Base-by-base conservation (phyloP, 1,284 basidiomycete species). In the Puccinia hordei region DNA sequence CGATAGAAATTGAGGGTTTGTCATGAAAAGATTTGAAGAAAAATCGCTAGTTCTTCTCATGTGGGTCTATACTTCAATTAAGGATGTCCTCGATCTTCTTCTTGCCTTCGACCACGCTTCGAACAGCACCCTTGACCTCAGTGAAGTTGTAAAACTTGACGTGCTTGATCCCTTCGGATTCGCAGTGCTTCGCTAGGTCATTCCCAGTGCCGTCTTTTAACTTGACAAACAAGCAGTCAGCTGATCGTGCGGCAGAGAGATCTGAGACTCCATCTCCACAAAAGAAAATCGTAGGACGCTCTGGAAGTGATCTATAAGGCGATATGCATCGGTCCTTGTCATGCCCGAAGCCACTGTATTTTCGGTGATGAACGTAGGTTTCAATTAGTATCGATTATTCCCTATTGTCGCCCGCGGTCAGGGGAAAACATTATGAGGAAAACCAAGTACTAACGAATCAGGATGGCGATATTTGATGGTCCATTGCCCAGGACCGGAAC, bases 291-390 rank as follows among this genome's bases (percentile, higher is more conserved):
- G 90, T 91, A 2, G 95, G 95, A 19, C 90, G 90, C 80, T 90
- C 85, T 2, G 88, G 85, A 57, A 95, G 88, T 44, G 88, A 86
- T 30, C 90, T 88, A 87, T 97, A 98, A 0, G 93, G 94, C 49
- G 94, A 87, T 83, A 97, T 96, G 17, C 93, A 92, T 83, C 91
- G 91, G 22, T 92, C 93, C 87, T 97, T 97, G 87, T 98, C 95
- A 85, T 98, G 95, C 0, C 95, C 95, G 84, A 90, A 97, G 0
- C 89, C 90, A 84, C 92, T 93, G 81, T 15, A 6, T 30, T 59
- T 59, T 59, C 10, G 57, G 13, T 27, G 10, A 30, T 3, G 4
- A 8, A 24, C n/a, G 57, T 30, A 33, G 17, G n/a, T 15, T 55
- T 38, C 15, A 2, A 46, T 66, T 13, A 44, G 41, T 8, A 13